Evolutionary conservation across 2,329 filamentous ascomycete genomes (phyloP).

Genomic region (Ophiognomonia clavigignenti-juglandacearum): DNA sequence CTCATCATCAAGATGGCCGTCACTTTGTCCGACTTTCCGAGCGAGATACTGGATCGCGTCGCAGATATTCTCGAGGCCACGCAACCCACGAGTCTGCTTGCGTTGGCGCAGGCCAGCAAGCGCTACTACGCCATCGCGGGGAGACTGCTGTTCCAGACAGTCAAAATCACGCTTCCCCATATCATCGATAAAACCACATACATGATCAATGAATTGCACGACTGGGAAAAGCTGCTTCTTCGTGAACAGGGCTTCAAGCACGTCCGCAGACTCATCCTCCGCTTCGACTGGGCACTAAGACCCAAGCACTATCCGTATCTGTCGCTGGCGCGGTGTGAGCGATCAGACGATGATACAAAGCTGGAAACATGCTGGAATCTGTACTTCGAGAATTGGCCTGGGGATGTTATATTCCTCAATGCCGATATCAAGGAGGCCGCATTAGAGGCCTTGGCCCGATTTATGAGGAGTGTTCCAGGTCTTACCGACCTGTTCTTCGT

Average conservation of each 20-base stretch:
- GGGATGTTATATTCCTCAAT: not conserved
- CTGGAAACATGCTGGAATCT: constrained; percentile 2
- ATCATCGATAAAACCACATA: too few species aligned
- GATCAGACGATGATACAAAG: not conserved
- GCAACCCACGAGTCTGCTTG: constrained; percentile 7
- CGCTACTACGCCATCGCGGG: constrained; percentile 3
- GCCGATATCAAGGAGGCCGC: not conserved
- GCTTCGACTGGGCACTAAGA: not conserved
- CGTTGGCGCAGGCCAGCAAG: constrained; percentile 6
- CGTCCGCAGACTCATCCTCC: constrained; percentile 8
- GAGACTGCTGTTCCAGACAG: constrained; percentile 1
- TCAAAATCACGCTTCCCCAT: constrained; percentile 2
- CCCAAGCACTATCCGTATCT: not conserved
- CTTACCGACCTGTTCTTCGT: constrained; percentile 10
- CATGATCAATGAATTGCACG: not conserved
- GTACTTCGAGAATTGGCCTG: not conserved
- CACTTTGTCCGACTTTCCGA: not conserved
- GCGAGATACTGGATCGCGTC: not conserved
- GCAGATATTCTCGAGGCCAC: not conserved
- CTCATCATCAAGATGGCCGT: too few species aligned
- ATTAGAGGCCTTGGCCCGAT: not conserved
- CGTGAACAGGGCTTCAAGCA: constrained; percentile 1
- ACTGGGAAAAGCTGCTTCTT: not conserved
- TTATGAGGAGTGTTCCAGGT: constrained; percentile 1
- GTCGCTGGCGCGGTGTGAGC: constrained; percentile 3